Conservation (phyloP, 2,329 filamentous ascomycete genomes). For the Didymella keratinophila region DNA sequence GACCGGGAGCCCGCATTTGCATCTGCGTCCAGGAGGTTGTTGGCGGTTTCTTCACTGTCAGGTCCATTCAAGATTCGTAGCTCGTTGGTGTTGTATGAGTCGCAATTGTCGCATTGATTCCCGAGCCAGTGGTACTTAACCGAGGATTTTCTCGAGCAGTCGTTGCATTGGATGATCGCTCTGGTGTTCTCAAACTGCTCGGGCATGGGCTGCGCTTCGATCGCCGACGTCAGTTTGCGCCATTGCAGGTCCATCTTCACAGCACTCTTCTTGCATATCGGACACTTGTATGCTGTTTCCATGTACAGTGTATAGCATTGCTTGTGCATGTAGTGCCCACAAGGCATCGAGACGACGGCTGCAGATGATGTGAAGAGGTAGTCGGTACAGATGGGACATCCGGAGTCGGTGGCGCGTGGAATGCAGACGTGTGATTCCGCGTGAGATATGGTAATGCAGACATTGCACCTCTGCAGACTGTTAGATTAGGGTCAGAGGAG, state of each 20-base stretch:
- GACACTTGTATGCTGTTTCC: conserved; percentile 91
- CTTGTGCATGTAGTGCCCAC: conserved; percentile 94
- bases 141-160: conserved; percentile 87
- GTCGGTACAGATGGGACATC: conserved; percentile 96
- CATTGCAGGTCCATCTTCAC: conserved; percentile 97
- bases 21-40: conserved; percentile 43
- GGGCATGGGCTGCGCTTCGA: conserved; percentile 91
- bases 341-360: conserved; percentile 91
- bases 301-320: conserved; percentile 89
- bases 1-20: conserved; percentile 37
- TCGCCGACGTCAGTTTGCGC: conserved; percentile 86
- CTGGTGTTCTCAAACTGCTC: conserved; percentile 78
- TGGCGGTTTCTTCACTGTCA: conserved; percentile 47
- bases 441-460: conserved; percentile 90
- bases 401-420: conserved; percentile 90
- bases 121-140: conserved; percentile 95
- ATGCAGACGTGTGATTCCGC: conserved; percentile 90
- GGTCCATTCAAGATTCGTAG: conserved; percentile 54
- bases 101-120: conserved; percentile 77
- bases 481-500: not conserved
- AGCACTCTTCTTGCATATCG: conserved; percentile 95
- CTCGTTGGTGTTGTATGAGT: conserved; percentile 62
- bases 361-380: conserved; percentile 94
- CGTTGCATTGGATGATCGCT: conserved; percentile 90
- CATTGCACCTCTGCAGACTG: conserved; percentile 69